phyloP scores from a whole-genome alignment of 78 protist species.

The Planoprotostelium fungivorum region DNA sequence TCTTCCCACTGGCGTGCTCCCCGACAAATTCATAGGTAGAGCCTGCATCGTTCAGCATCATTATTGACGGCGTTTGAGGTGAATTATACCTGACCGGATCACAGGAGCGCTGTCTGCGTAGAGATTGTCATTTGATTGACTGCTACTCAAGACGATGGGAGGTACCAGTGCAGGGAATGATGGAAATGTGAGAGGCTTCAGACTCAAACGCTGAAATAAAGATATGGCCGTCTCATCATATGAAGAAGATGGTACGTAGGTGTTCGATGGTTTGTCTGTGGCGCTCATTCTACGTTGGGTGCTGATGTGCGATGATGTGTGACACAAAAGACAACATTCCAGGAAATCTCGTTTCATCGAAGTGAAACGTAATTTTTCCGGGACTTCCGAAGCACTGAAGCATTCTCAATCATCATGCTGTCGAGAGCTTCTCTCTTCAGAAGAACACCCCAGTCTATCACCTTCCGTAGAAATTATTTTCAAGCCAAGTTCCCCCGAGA shows the following conservation, averaged over 20 bases:
- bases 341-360: too few species aligned
- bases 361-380: too few species aligned
- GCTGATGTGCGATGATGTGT: too few species aligned
- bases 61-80: background rate
- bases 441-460: background rate
- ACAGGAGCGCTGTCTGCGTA: background rate
- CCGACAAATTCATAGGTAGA: background rate
- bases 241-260: background rate
- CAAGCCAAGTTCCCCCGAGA: background rate
- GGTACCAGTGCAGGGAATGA: background rate
- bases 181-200: background rate
- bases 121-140: background rate
- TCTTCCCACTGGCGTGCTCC: background rate
- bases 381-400: too few species aligned
- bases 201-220: background rate
- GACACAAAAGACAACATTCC: too few species aligned
- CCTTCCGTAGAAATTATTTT: background rate
- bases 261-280: background rate
- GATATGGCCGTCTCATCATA: background rate
- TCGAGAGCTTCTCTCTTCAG: background rate
- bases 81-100: background rate
- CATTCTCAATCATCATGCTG: background rate
- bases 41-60: background rate
- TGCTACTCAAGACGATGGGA: background rate
- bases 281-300: too few species aligned